Evolutionary conservation across 176 grass and related monocot species (phyloP), one percentile per base, ranked within the genome.

Genomic region (Eragrostis nindensis): DNA sequence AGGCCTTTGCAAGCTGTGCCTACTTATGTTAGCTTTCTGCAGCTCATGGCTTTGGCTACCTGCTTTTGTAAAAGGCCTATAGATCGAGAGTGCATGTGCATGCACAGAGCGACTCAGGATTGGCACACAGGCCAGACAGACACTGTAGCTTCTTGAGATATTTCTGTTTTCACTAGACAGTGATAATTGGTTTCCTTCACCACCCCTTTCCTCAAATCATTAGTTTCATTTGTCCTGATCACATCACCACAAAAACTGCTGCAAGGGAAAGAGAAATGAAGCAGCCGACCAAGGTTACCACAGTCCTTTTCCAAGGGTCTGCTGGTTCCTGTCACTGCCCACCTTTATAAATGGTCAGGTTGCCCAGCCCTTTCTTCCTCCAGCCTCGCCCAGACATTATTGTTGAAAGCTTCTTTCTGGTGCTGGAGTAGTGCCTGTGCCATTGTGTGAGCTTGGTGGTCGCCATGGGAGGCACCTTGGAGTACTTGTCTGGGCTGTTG

Each of bases 401-500:
- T 78, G 43, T 38, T 78, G 26, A 50, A n/a, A 79, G 77, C 38
- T 59, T 21, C 38, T 59, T 13, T 11, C 4, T 55, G 38, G 44
- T 18, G 47, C 1, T 78, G 43, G 4, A 36, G 43, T 49, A 19
- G 32, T n/a, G 36, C 9, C 32, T 39, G 62, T 3, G 19, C 15
- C 50, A 26, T 45, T 38, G 26, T 50, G 25, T 44, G 56, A 62
- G 27, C 24, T 32, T 52, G 76, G 4, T 7, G 40, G 47, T 16
- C 46, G 39, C 39, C 44, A 85, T 92, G 84, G 80, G 63, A 57
- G 86, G 83, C 54, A 84, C 83, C 75, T 71, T 92, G 70, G 80
- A 92, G 24, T 92, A 89, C 60, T 66, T 92, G 50, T 83, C 90
- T 29, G 75, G 81, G 44, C 62, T 86, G 80, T 24, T 92, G 52